Evolutionary conservation across 306 rosid genomes (phyloP), one percentile per base, ranked within the genome.

Genomic region (Phaseolus lunatus): DNA sequence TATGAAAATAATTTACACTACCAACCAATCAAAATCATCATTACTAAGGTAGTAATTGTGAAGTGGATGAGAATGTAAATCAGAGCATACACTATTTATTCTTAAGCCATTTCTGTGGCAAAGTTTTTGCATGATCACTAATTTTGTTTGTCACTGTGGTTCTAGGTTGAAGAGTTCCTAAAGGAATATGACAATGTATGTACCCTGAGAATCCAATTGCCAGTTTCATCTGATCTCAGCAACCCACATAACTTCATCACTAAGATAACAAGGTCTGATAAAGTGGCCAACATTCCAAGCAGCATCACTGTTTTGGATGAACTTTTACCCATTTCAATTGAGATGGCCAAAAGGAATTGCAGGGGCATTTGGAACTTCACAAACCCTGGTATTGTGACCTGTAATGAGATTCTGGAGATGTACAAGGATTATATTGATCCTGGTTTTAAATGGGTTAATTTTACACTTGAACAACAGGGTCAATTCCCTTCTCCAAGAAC

Each of bases 371-470:
- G 93, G 93, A 85, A 85, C 88, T 85, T 87, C 75, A 83, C 93
- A 73, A 89, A 89, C 67, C 91, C 91, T 1, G 91, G 91, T 23
- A 80, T 61, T 48, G 88, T 89, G 65, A 87, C 85, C 44, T 85
- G 82, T 81, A 87, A 85, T 63, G 93, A 87, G 84, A 87, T 89
- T 73, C 83, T 89, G 59, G 91, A 89, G 78, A 85, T 89, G 91
- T 89, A 89, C 79, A 87, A 78, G 83, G 29, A 82, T 39, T 89
- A 84, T 83, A 78, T 87, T 70, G 83, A 87, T 48, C 89, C 85
- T 44, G 33, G 37, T 16, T 85, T 85, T 70, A 70, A 79, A 77
- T 89, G 91, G 93, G 64, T 48, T 45, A 85, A 87, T 47, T 87
- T 89, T 33, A 83, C 84, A 53, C 45, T 81, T 73, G 87, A 83